Conservation (phyloP, 306 rosid species). For the Cucurbita argyrosperma region DNA sequence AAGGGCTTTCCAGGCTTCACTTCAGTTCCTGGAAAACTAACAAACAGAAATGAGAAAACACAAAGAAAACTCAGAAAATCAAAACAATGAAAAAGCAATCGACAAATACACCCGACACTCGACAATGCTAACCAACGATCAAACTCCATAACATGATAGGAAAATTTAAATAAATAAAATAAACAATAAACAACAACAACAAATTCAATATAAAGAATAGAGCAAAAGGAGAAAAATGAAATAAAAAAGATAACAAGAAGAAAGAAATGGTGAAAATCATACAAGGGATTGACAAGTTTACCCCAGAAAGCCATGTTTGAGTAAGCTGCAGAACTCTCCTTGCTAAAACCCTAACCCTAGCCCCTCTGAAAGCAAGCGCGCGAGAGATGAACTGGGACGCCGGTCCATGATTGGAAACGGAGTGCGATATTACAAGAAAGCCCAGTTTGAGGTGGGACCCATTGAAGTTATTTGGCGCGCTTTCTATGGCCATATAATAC, state of each 20-base stretch:
- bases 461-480: neutral
- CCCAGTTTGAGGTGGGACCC: neutral
- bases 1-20: slow-evolving; percentile 79
- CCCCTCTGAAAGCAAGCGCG: neutral
- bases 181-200: neutral
- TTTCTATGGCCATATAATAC: neutral
- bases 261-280: neutral
- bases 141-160: neutral
- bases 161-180: too few species aligned
- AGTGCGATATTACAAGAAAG: neutral
- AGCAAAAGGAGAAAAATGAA: neutral
- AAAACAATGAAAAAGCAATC: neutral
- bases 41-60: neutral
- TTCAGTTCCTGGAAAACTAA: slow-evolving; percentile 41
- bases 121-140: neutral
- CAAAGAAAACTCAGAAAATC: neutral
- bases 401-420: neutral
- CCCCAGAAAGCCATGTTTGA: slow-evolving; percentile 77
- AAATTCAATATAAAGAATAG: neutral
- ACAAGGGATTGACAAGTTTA: neutral
- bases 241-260: neutral
- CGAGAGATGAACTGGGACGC: neutral
- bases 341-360: slow-evolving; percentile 4
- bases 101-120: neutral
- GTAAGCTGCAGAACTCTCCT: neutral